Evolutionary conservation across 768 basidiomycete genomes (phyloP).

Genomic region (Trametes cubensis): DNA sequence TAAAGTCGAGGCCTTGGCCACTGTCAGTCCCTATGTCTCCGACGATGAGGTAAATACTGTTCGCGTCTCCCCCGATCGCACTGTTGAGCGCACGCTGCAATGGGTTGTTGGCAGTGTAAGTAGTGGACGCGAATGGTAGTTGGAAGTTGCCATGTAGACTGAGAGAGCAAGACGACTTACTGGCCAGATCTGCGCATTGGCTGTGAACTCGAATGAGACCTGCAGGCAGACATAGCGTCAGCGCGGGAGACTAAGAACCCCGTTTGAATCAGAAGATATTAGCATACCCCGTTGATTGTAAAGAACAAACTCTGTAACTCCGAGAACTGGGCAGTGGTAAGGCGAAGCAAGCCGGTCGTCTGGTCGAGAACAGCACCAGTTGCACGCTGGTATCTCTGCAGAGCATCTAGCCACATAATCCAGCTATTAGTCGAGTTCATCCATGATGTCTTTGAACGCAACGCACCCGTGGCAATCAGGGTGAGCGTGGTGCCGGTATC

Average conservation of each 20-base stretch:
- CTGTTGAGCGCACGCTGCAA: slow-evolving; percentile 42
- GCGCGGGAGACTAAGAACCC: neutral
- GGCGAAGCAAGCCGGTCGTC: slow-evolving; percentile 35
- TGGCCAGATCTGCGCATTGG: slow-evolving; percentile 40
- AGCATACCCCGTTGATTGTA: slow-evolving; percentile 32
- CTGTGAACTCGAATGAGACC: slow-evolving; percentile 32
- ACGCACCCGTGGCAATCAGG: slow-evolving; percentile 22
- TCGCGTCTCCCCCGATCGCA: slow-evolving; percentile 42
- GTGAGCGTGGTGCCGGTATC: slow-evolving; percentile 34
- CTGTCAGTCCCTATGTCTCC: slow-evolving; percentile 40
- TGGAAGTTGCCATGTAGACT: neutral
- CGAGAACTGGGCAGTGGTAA: slow-evolving; percentile 32
- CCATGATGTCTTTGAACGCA: no score
- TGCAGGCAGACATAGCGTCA: neutral
- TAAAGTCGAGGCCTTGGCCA: slow-evolving; percentile 58
- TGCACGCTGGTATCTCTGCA: slow-evolving; percentile 32
- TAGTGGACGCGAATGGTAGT: neutral
- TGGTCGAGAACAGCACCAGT: slow-evolving; percentile 38
- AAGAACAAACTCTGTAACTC: slow-evolving; percentile 39
- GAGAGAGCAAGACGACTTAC: slow-evolving; percentile 1
- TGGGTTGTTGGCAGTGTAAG: no score
- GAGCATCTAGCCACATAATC: slow-evolving; percentile 30
- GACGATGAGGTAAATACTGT: slow-evolving; percentile 44
- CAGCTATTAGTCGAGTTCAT: neutral
- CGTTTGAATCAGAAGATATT: neutral